Base-by-base conservation (phyloP, 2,329 filamentous ascomycete species). In the Gnomoniopsis sp. region DNA sequence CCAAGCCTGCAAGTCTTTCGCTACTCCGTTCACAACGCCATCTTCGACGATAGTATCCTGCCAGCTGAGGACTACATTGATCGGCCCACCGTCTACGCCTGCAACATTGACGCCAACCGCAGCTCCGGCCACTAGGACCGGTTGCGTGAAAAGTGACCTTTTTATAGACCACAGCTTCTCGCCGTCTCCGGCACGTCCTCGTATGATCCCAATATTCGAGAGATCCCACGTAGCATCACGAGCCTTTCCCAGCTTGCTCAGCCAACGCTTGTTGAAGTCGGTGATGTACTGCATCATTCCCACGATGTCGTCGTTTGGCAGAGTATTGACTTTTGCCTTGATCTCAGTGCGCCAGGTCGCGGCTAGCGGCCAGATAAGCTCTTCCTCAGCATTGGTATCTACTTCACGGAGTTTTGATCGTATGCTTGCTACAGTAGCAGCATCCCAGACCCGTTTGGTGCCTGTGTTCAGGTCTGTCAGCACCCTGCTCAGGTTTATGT, bases 161-260 rank as follows among this genome's bases (percentile, higher is more conserved):
- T 72, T 71, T 23, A 83, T 73, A 2, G 61, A 64, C 74, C 74
- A 76, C 3, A 49, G 58, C 22, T 49, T 55, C 34, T 11, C 63
- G 7, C 46, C 62, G 57, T 62, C 57, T 7, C 59, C 52, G 11
- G 30, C 48, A 11, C 38, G 50, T 0, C 60, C 55, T 6, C 69
- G 65, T n/a, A 79, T 65, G 15, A 71, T 70, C 1, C 83, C 82
- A 6, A 84, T 60, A 64, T 85, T 86, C 60, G 78, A 83, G 4
- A 85, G 64, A 61, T 79, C 77, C 76, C 80, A 85, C 1, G 79
- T 77, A 3, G 65, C 64, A 2, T 71, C 66, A 11, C 80, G 74
- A 14, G 69, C 64, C 55, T 71, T 67, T 1, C 80, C 80, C 17
- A 82, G 65, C 63, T 76, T 77, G 1, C 67, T 65, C 3, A 64